Base-by-base conservation (phyloP, 169 alveolate genomes). In the Cryptosporidium tyzzeri region DNA sequence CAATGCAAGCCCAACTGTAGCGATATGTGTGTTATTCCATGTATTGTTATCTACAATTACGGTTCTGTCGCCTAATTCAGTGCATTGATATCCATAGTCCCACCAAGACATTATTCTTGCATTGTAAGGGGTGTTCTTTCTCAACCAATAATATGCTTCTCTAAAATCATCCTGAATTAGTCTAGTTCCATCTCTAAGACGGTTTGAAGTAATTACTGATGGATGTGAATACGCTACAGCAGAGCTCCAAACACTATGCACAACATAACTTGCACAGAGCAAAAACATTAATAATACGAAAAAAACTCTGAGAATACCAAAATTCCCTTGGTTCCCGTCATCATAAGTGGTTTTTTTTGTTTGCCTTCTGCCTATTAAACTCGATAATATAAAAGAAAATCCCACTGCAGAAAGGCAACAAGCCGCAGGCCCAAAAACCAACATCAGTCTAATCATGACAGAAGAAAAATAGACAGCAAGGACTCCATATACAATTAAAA, bases 31-130 rank as follows among this genome's bases (percentile, higher is more conserved):
- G 86, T 96, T 95, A 93, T 98, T 97, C 99, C 99, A 98, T 4
- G 99, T 98, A 92, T 98, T 98, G 92, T 98, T 98, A 94, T 98
- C 99, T 37, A 97, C 99, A 50, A 98, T 71, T 21, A 98, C 99
- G 18, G 99, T 97, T 70, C 99, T 94, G 87, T 97, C 96, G 35
- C 97, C 97, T 97, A 98, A 95, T 71, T 98, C 99, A 55, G 98
- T 96, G 44, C 97, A 95, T 92, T 98, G 98, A 84, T 98, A 98
- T 12, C 99, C 99, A 86, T 98, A 98, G 92, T 98, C 99, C 99
- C 99, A 98, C 99, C 99, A 98, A 8, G 98, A 93, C 93, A 97
- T 94, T 59, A 98, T 95, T 71, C 96, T 95, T 12, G 99, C 96
- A 85, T 97, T 97, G 18, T 94, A 94, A 41, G 93, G 95, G 39